Conservation (phyloP, 208 protist genomes). For the Crithidia expoeki region DNA sequence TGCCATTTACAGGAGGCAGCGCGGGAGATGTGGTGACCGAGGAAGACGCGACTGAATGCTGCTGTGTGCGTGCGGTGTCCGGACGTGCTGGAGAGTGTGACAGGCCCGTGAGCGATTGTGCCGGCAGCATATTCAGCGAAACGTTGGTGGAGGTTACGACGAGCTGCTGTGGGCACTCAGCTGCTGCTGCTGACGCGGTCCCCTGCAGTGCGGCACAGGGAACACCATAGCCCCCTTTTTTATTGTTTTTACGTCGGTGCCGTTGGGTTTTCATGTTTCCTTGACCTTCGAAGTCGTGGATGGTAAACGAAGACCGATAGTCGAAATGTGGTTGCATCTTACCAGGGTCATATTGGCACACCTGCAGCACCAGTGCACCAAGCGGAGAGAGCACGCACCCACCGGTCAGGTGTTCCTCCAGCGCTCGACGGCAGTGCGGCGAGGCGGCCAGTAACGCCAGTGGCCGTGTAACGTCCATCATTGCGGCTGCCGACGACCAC, state of each 20-base stretch:
- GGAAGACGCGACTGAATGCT: too few species aligned
- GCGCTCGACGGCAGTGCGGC: constrained; percentile 32
- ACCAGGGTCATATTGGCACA: constrained; percentile 4
- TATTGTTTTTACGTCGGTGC: background rate
- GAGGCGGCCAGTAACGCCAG: constrained; percentile 50
- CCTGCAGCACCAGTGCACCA: constrained; percentile 43
- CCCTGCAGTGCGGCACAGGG: too few species aligned
- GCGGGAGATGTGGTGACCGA: too few species aligned
- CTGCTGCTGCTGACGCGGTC: background rate
- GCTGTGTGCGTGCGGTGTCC: too few species aligned
- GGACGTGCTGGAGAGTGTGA: constrained; percentile 6
- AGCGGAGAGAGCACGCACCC: constrained; percentile 53
- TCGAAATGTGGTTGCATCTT: background rate
- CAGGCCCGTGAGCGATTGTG: background rate
- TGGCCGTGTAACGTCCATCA: constrained; percentile 25
- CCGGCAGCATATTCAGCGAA: background rate
- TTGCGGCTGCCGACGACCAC: constrained; percentile 1
- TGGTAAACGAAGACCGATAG: background rate
- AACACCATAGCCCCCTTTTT: background rate
- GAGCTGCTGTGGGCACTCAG: constrained; percentile 1
- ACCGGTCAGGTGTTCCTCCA: constrained; percentile 37
- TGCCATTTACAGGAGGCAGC: too few species aligned
- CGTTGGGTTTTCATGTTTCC: background rate
- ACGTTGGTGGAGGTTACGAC: constrained; percentile 25
- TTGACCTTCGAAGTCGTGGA: background rate